phyloP scores from a whole-genome alignment of 306 rosid species.

The Gastrolobium villosum region DNA sequence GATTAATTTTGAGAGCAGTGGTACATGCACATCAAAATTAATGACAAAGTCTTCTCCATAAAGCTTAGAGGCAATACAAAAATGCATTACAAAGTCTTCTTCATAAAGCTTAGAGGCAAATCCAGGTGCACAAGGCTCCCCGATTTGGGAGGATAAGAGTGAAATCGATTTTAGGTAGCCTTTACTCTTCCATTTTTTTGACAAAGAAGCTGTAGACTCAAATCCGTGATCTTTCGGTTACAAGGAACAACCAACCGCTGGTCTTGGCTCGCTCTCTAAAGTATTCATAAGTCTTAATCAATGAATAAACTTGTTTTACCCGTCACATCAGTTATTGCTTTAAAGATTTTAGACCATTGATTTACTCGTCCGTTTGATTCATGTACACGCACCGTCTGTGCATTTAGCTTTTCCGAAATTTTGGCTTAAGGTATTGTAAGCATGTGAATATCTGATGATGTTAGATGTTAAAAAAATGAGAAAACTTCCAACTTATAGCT shows the following conservation, averaged over 20 bases:
- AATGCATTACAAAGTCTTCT: slow-evolving; percentile 1
- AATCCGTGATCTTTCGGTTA: too few relatives aligned
- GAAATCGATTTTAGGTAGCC: too few relatives aligned
- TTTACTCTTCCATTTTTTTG: too few relatives aligned
- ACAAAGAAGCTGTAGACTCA: too few relatives aligned
- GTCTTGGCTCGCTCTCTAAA: too few relatives aligned
- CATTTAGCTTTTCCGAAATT: slow-evolving; percentile 12
- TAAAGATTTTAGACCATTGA: neutral
- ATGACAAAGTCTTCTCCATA: neutral
- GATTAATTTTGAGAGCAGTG: neutral
- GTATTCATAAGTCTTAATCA: neutral
- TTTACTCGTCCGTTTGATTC: neutral
- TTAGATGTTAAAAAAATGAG: neutral
- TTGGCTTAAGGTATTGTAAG: neutral
- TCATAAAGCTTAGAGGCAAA: neutral
- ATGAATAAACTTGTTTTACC: neutral
- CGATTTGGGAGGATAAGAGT: too few relatives aligned
- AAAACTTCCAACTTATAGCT: neutral
- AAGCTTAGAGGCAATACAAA: neutral
- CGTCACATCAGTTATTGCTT: neutral
- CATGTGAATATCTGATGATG: neutral
- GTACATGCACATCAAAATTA: neutral
- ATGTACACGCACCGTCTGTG: neutral
- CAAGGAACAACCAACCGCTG: too few relatives aligned
- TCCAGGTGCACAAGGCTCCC: too few relatives aligned